Base-by-base conservation (phyloP, 345 rosid genomes). In the Ailanthus altissimus region DNA sequence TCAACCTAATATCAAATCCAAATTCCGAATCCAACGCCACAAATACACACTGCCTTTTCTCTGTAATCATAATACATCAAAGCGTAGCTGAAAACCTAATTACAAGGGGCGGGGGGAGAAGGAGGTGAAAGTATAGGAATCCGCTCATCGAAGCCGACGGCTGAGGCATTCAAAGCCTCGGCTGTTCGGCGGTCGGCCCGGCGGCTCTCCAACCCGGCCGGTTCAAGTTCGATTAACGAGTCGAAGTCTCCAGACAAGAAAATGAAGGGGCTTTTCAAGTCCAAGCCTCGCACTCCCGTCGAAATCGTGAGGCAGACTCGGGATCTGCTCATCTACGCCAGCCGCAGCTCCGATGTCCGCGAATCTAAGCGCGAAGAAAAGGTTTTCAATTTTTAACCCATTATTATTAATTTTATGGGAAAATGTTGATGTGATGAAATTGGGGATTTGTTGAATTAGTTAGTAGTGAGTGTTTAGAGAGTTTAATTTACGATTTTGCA, bases 221-320 rank as follows among this genome's bases (percentile, higher is more conserved):
- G 20, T 9, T 26, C 58, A 16, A 23, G 10, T 58, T 71, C 49
- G 5, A 54, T 51, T 71, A 15, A 62, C 23, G 67, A 62, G 36
- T 62, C 61, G 9, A 25, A n/a, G 20, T 5, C 38, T 32, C 38
- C 62, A 5, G 61, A 60, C 40, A 43, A 32, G 63, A 90, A 85
- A 81, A 90, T 92, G 98, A 95, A 95, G 80, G 93, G 97, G 0
- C 86, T 92, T 32, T 93, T 95, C 86, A 95, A 95, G 84, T 84
- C 90, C 20, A 95, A 93, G 85, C 93, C 97, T 13, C 96, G 97
- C 1, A 93, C 98, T 67, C 98, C 97, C 0, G 85, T 81, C 59
- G 99, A 96, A 69, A 78, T 90, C 77, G 97, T 96, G 46, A 89
- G 93, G 12, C 98, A 95, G 67, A 88, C 97, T 11, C 97, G 97